Conservation (phyloP, 176 grass and related monocot species). For the Elaeis guineensis region DNA sequence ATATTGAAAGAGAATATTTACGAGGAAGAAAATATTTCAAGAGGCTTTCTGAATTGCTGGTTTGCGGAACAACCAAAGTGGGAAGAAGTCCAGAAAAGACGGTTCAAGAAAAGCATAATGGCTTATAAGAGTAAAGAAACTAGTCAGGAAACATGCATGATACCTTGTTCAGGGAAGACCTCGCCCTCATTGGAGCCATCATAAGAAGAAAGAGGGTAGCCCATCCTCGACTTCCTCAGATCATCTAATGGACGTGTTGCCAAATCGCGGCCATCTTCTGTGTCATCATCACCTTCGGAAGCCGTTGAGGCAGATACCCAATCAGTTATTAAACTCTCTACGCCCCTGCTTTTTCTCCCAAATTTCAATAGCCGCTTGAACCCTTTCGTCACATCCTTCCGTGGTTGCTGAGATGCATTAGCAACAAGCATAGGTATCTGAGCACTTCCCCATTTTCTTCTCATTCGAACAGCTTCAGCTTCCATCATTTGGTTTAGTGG, state of each 20-base stretch:
- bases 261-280: constrained; percentile 60
- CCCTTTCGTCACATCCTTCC: constrained; percentile 88
- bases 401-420: constrained; percentile 59
- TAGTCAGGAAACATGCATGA: background rate
- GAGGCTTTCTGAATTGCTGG: too few species aligned
- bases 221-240: constrained; percentile 77
- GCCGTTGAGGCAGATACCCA: constrained; percentile 96
- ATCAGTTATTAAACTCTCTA: constrained; percentile 61
- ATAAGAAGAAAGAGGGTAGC: constrained; percentile 42
- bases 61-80: background rate
- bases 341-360: constrained; percentile 73
- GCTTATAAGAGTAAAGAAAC: background rate
- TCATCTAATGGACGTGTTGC: constrained; percentile 50
- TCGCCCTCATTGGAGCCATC: constrained; percentile 66
- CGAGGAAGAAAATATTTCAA: too few species aligned
- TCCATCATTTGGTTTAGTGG: constrained; percentile 61
- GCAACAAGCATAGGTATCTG: constrained; percentile 60
- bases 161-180: constrained; percentile 82
- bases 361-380: constrained; percentile 96
- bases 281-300: constrained; percentile 92
- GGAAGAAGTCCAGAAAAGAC: background rate
- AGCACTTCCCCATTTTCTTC: constrained; percentile 90
- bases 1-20: too few species aligned
- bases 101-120: background rate
- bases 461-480: constrained; percentile 66